phyloP scores from a whole-genome alignment of 2,329 filamentous ascomycete species.

The Trichoderma endophyticum region DNA sequence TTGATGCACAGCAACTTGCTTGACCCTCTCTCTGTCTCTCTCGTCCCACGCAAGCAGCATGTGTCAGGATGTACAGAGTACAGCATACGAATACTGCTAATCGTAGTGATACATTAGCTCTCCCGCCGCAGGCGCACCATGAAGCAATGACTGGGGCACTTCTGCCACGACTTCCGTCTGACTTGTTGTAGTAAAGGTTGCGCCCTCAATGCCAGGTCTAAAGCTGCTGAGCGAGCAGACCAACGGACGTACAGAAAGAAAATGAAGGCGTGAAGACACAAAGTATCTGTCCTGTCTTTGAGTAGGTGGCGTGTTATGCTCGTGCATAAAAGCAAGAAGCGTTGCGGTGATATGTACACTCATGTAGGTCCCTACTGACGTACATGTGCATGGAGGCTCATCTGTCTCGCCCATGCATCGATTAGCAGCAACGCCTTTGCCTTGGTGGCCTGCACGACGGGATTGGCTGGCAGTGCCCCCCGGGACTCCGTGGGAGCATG shows the following conservation, averaged over 20 bases:
- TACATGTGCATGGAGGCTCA: constrained; percentile 18
- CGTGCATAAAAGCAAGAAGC: background rate
- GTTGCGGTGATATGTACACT: background rate
- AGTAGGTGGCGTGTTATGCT: background rate
- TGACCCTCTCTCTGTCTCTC: background rate
- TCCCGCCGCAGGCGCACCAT: constrained; percentile 21
- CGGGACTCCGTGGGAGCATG: background rate
- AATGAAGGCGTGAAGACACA: background rate
- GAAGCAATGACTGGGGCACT: background rate
- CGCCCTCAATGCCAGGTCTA: background rate
- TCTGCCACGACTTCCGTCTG: background rate
- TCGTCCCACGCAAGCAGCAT: background rate
- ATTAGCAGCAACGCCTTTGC: background rate
- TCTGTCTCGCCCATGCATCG: constrained; percentile 9
- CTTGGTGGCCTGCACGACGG: constrained; percentile 4
- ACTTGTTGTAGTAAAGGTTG: background rate
- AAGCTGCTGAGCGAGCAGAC: background rate
- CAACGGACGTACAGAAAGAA: background rate
- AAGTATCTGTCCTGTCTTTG: background rate
- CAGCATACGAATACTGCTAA: background rate
- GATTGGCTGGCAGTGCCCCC: background rate
- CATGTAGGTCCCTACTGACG: constrained; percentile 4
- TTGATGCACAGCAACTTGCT: background rate
- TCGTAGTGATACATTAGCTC: constrained; percentile 23
- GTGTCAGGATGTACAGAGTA: constrained; percentile 8